phyloP scores from a whole-genome alignment of 1,284 basidiomycete genomes.

The Ustilago trichophora region DNA sequence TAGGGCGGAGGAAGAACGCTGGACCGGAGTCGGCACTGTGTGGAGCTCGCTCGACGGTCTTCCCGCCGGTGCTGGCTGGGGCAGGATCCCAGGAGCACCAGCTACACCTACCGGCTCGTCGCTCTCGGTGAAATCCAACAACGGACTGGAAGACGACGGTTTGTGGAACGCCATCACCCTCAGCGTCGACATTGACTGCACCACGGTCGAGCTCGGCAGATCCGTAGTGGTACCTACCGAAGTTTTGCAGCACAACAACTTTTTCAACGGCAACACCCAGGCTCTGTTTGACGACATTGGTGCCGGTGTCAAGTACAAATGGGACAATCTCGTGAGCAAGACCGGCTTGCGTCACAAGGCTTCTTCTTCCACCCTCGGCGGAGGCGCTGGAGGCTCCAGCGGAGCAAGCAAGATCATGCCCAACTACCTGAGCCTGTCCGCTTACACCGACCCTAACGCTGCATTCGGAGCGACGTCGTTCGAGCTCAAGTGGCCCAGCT shows the following conservation, averaged over 20 bases:
- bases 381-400: neutral
- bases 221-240: slow-evolving; percentile 51
- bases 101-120: slow-evolving; percentile 3
- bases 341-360: slow-evolving; percentile 12
- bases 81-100: slow-evolving; percentile 36
- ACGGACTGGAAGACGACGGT: slow-evolving; percentile 49
- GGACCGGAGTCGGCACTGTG: slow-evolving; percentile 51
- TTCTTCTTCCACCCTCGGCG: slow-evolving; percentile 3
- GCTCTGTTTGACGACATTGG: slow-evolving; percentile 47
- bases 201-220: slow-evolving; percentile 34
- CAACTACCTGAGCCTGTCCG: slow-evolving; percentile 35
- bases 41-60: slow-evolving; percentile 50
- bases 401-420: slow-evolving; percentile 11
- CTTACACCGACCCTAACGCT: slow-evolving; percentile 36
- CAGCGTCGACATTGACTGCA: slow-evolving; percentile 45
- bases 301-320: slow-evolving; percentile 51
- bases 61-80: slow-evolving; percentile 41
- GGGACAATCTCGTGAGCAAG: slow-evolving; percentile 28
- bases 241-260: slow-evolving; percentile 48
- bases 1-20: slow-evolving; percentile 30
- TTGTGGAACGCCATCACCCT: slow-evolving; percentile 56
- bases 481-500: slow-evolving; percentile 52
- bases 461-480: slow-evolving; percentile 18
- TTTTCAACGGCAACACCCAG: slow-evolving; percentile 48
- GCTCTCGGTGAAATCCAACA: slow-evolving; percentile 13